Conservation (phyloP, 73 alveolate species). For the Uronychia setigera region DNA sequence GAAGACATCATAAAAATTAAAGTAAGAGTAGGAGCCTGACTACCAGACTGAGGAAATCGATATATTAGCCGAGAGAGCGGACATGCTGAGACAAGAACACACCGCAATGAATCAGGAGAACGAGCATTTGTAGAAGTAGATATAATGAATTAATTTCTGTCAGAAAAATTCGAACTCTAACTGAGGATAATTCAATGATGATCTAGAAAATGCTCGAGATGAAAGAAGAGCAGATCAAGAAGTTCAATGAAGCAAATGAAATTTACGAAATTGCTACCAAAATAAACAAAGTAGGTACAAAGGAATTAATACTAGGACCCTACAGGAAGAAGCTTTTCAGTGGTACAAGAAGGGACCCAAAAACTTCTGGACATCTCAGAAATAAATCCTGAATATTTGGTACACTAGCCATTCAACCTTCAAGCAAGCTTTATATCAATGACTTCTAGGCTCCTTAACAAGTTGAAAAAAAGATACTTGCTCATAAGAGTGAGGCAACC, state of each 20-base stretch:
- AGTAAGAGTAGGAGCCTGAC: neutral
- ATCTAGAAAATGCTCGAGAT: constrained; percentile 27
- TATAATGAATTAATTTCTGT: neutral
- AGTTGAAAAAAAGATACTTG: constrained; percentile 48
- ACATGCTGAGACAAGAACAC: constrained; percentile 2
- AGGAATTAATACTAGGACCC: constrained; percentile 8
- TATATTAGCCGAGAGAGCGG: constrained; percentile 12
- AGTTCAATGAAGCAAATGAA: constrained; percentile 58
- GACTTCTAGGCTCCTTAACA: constrained; percentile 40
- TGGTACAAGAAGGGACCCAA: neutral
- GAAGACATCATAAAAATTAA: constrained; percentile 13
- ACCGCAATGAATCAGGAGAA: constrained; percentile 9
- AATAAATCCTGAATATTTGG: constrained; percentile 40
- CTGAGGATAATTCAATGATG: constrained; percentile 22
- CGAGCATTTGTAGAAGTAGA: constrained; percentile 5
- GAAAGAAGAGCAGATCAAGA: constrained; percentile 50
- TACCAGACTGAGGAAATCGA: constrained; percentile 13
- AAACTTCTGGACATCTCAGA: constrained; percentile 3
- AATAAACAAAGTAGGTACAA: constrained; percentile 23
- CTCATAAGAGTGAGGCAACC: constrained; percentile 63
- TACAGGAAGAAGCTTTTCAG: neutral
- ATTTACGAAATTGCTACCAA: constrained; percentile 44
- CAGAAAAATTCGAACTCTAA: constrained; percentile 29
- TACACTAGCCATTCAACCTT: constrained; percentile 1
- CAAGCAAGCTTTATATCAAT: neutral